These are phyloP conservation scores for Geotrichum cucujoidarum DNA, from an alignment of 1,139 yeast genomes.

Conservation along the genomic window DNA sequence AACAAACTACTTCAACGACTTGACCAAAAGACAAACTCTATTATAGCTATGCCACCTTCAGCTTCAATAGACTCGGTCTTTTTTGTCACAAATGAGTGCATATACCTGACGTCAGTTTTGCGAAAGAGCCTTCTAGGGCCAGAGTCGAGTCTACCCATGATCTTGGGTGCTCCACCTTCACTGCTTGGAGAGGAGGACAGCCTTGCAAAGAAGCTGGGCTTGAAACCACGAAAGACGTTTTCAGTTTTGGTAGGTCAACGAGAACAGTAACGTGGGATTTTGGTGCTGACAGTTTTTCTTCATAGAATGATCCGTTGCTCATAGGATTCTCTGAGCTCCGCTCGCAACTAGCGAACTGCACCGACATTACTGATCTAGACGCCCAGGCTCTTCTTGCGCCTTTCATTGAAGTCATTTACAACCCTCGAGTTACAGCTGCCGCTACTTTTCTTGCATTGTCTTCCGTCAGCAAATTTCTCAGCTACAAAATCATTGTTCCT, in stretches of 20 bases:
- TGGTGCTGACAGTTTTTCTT: not conserved
- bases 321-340: constrained; percentile 80
- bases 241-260: not conserved
- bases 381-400: constrained; percentile 76
- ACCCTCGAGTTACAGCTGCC: constrained; percentile 78
- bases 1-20: no score
- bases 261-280: no score
- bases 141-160: constrained; percentile 83
- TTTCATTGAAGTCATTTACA: constrained; percentile 73
- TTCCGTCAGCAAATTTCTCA: constrained; percentile 65
- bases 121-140: constrained; percentile 76
- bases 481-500: constrained; percentile 50
- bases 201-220: constrained; percentile 32
- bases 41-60: not conserved
- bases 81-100: constrained; percentile 82
- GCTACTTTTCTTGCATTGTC: constrained; percentile 78
- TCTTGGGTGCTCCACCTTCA: constrained; percentile 48
- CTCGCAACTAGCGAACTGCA: constrained; percentile 57
- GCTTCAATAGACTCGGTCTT: constrained; percentile 72
- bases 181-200: constrained; percentile 34
- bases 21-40: no score
- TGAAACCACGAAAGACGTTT: constrained; percentile 17
- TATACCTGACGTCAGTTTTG: constrained; percentile 83
- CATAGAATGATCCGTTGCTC: constrained; percentile 56
- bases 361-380: constrained; percentile 55